Conservation (phyloP, 1,284 basidiomycete genomes). For the Wolfiporia cocos region DNA sequence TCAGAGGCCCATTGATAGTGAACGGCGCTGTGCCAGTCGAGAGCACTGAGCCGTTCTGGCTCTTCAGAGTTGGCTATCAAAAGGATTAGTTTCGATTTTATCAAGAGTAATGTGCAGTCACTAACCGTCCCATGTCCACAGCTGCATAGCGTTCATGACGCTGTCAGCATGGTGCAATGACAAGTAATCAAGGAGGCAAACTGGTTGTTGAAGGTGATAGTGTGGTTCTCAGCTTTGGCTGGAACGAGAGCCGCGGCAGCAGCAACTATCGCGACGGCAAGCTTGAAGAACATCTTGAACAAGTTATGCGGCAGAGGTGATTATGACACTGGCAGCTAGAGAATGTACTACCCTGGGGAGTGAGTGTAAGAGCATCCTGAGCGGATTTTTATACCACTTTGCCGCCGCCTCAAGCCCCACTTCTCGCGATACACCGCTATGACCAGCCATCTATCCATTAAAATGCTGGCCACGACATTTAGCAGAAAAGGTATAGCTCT, state of each 20-base stretch:
- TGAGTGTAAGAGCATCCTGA: too few species aligned
- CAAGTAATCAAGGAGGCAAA: background rate
- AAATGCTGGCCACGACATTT: too few species aligned
- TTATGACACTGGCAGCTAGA: too few species aligned
- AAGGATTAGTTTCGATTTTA: slow-evolving; percentile 1
- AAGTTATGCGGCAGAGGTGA: too few species aligned
- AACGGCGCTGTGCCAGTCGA: slow-evolving; percentile 1
- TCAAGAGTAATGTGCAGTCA: background rate
- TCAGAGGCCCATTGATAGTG: slow-evolving; percentile 10
- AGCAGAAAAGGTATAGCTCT: too few species aligned
- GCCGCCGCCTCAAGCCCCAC: too few species aligned
- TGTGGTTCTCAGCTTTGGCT: background rate
- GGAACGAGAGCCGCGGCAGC: background rate
- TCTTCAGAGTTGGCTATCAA: slow-evolving; percentile 14
- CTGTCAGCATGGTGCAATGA: background rate
- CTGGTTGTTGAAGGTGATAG: slow-evolving; percentile 1
- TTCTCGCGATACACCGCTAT: too few species aligned
- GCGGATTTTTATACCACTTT: too few species aligned
- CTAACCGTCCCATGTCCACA: slow-evolving; percentile 2
- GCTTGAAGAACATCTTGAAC: slow-evolving; percentile 1
- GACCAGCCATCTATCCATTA: too few species aligned
- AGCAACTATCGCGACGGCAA: background rate
- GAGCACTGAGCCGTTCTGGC: slow-evolving; percentile 6
- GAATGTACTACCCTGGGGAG: too few species aligned
- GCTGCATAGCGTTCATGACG: background rate